These are phyloP conservation scores for Elongisporangium undulatum DNA, from an alignment of 352 stramenopile species.

Conservation along the genomic window DNA sequence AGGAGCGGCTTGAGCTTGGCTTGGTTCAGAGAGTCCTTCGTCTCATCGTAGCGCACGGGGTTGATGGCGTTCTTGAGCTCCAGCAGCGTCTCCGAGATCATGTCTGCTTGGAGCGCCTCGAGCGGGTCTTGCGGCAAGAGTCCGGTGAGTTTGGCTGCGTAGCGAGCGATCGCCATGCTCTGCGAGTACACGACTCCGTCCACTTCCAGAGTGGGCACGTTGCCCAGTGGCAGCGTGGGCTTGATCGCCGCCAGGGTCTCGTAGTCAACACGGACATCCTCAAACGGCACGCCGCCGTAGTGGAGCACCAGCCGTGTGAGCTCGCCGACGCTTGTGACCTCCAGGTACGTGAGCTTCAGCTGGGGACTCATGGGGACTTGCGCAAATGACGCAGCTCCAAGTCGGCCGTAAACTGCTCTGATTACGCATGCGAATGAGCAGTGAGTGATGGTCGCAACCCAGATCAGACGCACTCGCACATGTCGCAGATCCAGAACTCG, in stretches of 20 bases:
- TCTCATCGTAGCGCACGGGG: constrained; percentile 19
- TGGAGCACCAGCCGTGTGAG: constrained; percentile 11
- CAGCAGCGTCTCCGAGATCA: constrained; percentile 17
- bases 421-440: too few species aligned
- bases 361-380: constrained; percentile 2
- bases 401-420: too few species aligned
- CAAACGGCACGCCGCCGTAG: constrained; percentile 13
- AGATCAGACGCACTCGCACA: too few species aligned
- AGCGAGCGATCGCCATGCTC: constrained; percentile 48
- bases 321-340: constrained; percentile 17
- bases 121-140: constrained; percentile 24
- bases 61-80: constrained; percentile 12
- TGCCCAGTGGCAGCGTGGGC: constrained; percentile 28
- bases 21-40: constrained; percentile 30
- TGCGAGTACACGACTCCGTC: too few species aligned
- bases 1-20: constrained; percentile 35
- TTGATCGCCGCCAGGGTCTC: constrained; percentile 29
- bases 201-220: constrained; percentile 32
- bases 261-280: constrained; percentile 15
- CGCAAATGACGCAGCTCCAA: too few species aligned
- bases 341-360: constrained; percentile 19
- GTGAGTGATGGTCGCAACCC: too few species aligned
- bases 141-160: constrained; percentile 29
- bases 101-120: constrained; percentile 22
- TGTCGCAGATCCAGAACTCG: too few species aligned